These are phyloP conservation scores for Entophlyctis helioformis DNA, from an alignment of 192 early-diverging fungal genomes.

Conservation along the genomic window DNA sequence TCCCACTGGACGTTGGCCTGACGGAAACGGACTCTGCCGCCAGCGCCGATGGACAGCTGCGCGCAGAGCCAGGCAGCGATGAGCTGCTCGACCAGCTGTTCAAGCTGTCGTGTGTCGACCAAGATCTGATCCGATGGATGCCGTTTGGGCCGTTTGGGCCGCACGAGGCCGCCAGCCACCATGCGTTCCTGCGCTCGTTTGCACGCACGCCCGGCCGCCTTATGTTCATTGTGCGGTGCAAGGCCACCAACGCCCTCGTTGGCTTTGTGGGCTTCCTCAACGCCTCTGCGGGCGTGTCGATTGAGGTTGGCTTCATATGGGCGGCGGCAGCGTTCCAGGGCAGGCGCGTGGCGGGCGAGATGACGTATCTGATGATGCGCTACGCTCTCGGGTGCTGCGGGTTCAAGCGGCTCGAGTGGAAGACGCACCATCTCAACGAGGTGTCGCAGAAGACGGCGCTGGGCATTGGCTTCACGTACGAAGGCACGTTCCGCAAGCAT, in stretches of 20 bases:
- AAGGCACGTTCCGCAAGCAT: constrained; percentile 13
- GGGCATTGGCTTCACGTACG: constrained; percentile 10
- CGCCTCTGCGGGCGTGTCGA: background rate
- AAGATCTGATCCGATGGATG: background rate
- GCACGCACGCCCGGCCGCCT: background rate
- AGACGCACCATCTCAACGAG: constrained; percentile 9
- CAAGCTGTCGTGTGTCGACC: background rate
- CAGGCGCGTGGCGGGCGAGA: background rate
- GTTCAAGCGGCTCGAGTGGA: constrained; percentile 10
- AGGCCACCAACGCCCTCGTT: background rate
- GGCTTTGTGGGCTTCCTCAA: background rate
- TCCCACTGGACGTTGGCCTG: too few species aligned
- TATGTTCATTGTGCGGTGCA: background rate
- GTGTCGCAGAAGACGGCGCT: constrained; percentile 2
- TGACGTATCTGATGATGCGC: background rate
- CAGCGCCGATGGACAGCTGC: too few species aligned
- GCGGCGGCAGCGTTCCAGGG: background rate
- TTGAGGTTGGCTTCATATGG: background rate
- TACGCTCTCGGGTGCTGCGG: constrained; percentile 2
- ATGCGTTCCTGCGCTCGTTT: background rate
- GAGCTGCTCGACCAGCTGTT: too few species aligned
- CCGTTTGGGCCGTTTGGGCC: background rate
- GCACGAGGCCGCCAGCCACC: background rate
- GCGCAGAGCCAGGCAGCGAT: too few species aligned
- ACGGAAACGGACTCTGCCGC: too few species aligned